A percentile compares a stretch with the other conserved stretches of the same genome.
phyloP scores from a whole-genome alignment of 345 rosid species.

The Microthlaspi erraticum region DNA sequence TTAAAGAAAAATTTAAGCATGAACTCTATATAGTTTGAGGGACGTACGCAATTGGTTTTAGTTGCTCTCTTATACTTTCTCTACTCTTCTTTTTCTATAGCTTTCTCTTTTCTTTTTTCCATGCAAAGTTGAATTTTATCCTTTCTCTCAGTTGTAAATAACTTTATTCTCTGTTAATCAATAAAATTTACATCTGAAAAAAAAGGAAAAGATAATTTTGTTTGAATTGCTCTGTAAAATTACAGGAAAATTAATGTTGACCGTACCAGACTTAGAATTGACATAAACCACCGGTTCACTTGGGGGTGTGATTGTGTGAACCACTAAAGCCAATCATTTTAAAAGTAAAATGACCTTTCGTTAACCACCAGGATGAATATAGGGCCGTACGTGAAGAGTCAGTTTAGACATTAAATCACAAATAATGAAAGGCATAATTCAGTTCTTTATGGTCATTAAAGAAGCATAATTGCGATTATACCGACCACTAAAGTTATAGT shows the following conservation, averaged over 20 bases:
- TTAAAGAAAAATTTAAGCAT: slow-evolving; percentile 1
- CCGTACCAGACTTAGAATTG: neutral
- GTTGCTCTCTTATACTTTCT: neutral
- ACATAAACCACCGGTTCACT: slow-evolving; percentile 19
- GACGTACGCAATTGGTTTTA: neutral
- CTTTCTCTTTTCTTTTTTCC: neutral
- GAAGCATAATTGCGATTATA: slow-evolving; percentile 22
- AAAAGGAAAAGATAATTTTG: neutral
- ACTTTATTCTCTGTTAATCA: neutral
- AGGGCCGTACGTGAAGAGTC: slow-evolving; percentile 39
- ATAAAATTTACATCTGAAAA: neutral
- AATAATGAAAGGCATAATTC: slow-evolving; percentile 8
- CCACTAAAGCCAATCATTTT: slow-evolving; percentile 26
- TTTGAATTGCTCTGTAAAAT: slow-evolving; percentile 9
- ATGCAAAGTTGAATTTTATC: neutral
- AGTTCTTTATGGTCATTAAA: neutral
- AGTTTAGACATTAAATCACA: slow-evolving; percentile 22
- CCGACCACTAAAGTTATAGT: slow-evolving; percentile 14
- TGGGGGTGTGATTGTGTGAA: no score
- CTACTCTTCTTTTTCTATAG: neutral
- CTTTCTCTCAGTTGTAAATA: neutral
- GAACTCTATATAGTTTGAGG: neutral
- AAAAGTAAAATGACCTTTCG: slow-evolving; percentile 39
- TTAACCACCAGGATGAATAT: slow-evolving; percentile 29
- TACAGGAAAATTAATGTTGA: neutral